These are phyloP conservation scores for Leccinum holopus DNA, from an alignment of 1,284 basidiomycete genomes.

Conservation along the genomic window DNA sequence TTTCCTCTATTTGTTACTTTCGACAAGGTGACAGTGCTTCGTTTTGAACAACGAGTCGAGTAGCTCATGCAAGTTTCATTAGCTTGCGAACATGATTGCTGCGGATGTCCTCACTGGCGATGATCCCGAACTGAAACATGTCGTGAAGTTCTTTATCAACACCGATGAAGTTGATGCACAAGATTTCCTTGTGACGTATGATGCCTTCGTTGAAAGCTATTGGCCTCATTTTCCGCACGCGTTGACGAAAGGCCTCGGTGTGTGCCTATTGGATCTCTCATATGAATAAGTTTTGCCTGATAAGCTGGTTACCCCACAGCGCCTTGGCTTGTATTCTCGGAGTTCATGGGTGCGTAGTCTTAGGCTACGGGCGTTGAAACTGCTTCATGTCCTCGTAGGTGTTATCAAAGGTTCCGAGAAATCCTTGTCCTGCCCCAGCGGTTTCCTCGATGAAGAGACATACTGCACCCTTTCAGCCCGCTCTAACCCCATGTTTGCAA, in stretches of 20 bases:
- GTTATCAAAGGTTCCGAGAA: conserved; percentile 67
- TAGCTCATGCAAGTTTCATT: conserved; percentile 5
- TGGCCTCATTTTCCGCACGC: conserved; percentile 64
- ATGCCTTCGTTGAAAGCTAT: conserved; percentile 52
- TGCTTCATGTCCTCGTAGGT: conserved; percentile 38
- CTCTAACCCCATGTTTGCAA: conserved; percentile 54
- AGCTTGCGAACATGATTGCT: conserved; percentile 19
- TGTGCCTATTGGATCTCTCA: conserved; percentile 5
- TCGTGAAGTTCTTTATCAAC: conserved; percentile 17
- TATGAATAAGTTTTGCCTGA: not conserved
- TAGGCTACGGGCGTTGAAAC: not conserved
- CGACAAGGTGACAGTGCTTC: conserved; percentile 49
- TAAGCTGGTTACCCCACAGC: conserved; percentile 38
- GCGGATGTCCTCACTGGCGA: conserved; percentile 22
- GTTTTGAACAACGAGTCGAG: not conserved
- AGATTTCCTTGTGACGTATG: conserved; percentile 44
- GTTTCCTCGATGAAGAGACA: conserved; percentile 43
- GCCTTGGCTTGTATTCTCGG: conserved; percentile 63
- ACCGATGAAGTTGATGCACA: conserved; percentile 13
- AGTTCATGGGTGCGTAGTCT: conserved; percentile 56
- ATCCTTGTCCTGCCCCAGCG: conserved; percentile 36
- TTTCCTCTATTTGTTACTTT: conserved; percentile 74
- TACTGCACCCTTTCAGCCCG: conserved; percentile 54
- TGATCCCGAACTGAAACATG: conserved; percentile 9
- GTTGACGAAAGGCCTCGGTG: conserved; percentile 57